Percentiles rank a stretch among this genome's conserved stretches.
Conservation (phyloP, 768 basidiomycete species). For the Heimioporus sp. region DNA sequence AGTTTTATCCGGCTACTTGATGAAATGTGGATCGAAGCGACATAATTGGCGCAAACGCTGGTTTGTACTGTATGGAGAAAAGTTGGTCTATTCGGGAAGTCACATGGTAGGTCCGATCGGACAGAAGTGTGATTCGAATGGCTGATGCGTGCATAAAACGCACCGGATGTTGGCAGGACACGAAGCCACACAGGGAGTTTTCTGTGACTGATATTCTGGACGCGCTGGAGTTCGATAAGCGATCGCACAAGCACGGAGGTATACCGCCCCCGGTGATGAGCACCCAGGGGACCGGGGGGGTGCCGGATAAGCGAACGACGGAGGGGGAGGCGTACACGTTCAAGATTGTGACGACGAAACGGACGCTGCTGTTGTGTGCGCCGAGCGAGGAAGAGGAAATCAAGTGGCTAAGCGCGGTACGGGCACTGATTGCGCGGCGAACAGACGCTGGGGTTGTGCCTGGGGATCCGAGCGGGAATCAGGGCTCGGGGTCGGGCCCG, state of each 20-base stretch:
- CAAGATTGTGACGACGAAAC: conserved; percentile 95
- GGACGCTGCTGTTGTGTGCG: conserved; percentile 85
- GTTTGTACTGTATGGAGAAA: conserved; percentile 92
- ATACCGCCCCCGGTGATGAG: conserved; percentile 31
- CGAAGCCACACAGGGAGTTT: conserved; percentile 84
- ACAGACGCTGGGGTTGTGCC: conserved; percentile 49
- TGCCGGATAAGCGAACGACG: conserved; percentile 37
- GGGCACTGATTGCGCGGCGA: conserved; percentile 83
- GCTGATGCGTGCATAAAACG: background rate
- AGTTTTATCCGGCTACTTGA: conserved; percentile 86
- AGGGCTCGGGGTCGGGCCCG: conserved; percentile 2
- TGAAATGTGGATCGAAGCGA: conserved; percentile 94
- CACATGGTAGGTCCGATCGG: conserved; percentile 78
- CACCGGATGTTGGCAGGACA: conserved; percentile 57
- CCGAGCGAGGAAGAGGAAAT: conserved; percentile 98
- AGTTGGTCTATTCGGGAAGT: conserved; percentile 82
- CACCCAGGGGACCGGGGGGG: conserved; percentile 35
- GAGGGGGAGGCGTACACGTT: conserved; percentile 64
- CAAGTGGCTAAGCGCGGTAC: conserved; percentile 94
- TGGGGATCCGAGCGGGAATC: conserved; percentile 32
- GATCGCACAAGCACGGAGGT: conserved; percentile 45
- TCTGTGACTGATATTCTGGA: conserved; percentile 84
- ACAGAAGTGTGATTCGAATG: background rate
- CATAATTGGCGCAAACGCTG: conserved; percentile 96
- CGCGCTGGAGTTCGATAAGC: conserved; percentile 83